These are phyloP conservation scores for Ophiostoma ips DNA, from an alignment of 2,329 filamentous ascomycete species.

Conservation along the genomic window DNA sequence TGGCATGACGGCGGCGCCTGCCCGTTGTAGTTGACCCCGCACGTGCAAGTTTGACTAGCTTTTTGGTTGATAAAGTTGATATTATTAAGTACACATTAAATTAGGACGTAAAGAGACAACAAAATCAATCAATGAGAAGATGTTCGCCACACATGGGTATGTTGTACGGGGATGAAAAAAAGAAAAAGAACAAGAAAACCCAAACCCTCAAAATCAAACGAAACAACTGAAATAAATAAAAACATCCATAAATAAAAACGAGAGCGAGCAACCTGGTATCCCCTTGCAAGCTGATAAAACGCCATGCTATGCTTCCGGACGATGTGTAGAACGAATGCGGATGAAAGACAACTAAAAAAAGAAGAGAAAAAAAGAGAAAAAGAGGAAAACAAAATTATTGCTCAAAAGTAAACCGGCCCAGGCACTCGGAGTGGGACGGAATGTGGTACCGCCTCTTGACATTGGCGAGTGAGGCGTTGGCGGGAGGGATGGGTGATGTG, in stretches of 20 bases:
- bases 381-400: neutral
- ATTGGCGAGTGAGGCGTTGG: neutral
- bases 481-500: neutral
- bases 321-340: neutral
- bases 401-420: conserved; percentile 1
- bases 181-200: neutral
- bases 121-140: too few relatives aligned
- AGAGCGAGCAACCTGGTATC: neutral
- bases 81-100: too few relatives aligned
- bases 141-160: too few relatives aligned
- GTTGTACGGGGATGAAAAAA: neutral
- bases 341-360: neutral
- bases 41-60: too few relatives aligned
- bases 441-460: conserved; percentile 4
- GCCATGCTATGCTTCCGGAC: neutral
- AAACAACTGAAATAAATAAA: neutral
- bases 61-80: too few relatives aligned
- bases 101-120: too few relatives aligned
- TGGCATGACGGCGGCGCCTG: too few relatives aligned
- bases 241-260: too few relatives aligned
- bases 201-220: neutral
- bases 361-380: neutral
- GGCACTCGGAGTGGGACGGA: conserved; percentile 6
- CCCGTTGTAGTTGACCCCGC: too few relatives aligned
- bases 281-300: neutral